A percentile compares a stretch with the other conserved stretches of the same genome.
These are phyloP conservation scores for Avena sativa DNA, from an alignment of 176 grass and related monocot species.

Conservation along the genomic window DNA sequence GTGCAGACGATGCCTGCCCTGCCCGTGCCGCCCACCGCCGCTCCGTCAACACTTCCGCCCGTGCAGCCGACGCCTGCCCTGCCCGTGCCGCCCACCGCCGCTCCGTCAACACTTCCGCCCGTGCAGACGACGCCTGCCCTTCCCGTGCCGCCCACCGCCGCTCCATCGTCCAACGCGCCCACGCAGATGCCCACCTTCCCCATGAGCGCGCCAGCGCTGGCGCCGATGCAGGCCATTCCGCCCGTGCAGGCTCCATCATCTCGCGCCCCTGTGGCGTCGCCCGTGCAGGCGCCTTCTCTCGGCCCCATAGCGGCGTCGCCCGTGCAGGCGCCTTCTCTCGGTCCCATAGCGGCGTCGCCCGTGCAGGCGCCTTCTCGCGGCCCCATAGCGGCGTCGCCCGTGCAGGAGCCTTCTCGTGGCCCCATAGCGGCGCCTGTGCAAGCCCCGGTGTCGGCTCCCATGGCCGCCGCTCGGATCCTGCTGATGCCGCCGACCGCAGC, in stretches of 20 bases:
- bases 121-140: not conserved
- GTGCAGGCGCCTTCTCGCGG: not conserved
- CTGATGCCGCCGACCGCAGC: not conserved
- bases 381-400: not conserved
- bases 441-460: not conserved
- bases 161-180: not conserved
- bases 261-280: not conserved
- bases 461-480: not conserved
- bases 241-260: not conserved
- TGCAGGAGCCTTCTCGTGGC: not conserved
- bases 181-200: not conserved
- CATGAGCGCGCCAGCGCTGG: not conserved
- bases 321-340: not conserved
- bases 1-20: not conserved
- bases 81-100: not conserved
- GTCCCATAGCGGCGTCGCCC: too few species aligned
- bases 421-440: not conserved
- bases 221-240: not conserved
- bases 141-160: not conserved
- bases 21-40: not conserved
- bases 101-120: not conserved
- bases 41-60: not conserved
- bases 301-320: not conserved
- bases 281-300: not conserved
- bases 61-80: not conserved